Evolutionary conservation across 2,329 filamentous ascomycete genomes (phyloP).

Genomic region (Alternaria solani): DNA sequence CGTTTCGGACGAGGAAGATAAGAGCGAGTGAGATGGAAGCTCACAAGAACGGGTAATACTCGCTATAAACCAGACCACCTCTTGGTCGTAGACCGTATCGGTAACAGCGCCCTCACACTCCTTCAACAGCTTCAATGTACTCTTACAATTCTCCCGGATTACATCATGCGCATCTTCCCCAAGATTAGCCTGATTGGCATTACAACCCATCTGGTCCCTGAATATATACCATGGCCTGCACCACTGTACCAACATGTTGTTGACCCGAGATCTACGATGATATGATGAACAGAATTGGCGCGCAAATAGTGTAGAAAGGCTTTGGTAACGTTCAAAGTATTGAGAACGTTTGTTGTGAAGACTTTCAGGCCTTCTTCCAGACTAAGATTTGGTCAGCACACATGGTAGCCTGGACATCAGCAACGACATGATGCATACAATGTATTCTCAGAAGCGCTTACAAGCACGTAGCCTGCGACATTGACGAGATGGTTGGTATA

Average conservation of each 20-base stretch:
- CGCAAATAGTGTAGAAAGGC: conserved; percentile 61
- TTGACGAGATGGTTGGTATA: conserved; percentile 58
- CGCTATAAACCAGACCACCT: not conserved
- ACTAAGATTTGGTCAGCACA: conserved; percentile 20
- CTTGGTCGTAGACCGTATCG: conserved; percentile 26
- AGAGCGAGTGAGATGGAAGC: not conserved
- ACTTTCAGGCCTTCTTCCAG: conserved; percentile 52
- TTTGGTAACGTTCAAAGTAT: conserved; percentile 58
- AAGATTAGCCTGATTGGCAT: conserved; percentile 64
- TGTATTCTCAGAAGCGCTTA: conserved; percentile 57
- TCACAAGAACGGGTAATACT: too few relatives aligned
- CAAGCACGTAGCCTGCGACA: conserved; percentile 56
- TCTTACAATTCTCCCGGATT: conserved; percentile 30
- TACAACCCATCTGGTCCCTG: conserved; percentile 57
- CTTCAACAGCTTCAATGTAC: conserved; percentile 36
- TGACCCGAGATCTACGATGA: conserved; percentile 59
- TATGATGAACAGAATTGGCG: conserved; percentile 48
- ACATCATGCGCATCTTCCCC: conserved; percentile 47
- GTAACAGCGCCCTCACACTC: conserved; percentile 44
- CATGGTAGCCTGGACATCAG: not conserved
- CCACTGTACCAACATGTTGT: conserved; percentile 54
- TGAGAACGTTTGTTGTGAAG: conserved; percentile 65
- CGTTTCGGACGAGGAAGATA: not conserved
- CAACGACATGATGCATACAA: conserved; percentile 41
- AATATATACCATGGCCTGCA: conserved; percentile 56